phyloP scores from a whole-genome alignment of 768 basidiomycete species.

The Coprinopsis cinerea region DNA sequence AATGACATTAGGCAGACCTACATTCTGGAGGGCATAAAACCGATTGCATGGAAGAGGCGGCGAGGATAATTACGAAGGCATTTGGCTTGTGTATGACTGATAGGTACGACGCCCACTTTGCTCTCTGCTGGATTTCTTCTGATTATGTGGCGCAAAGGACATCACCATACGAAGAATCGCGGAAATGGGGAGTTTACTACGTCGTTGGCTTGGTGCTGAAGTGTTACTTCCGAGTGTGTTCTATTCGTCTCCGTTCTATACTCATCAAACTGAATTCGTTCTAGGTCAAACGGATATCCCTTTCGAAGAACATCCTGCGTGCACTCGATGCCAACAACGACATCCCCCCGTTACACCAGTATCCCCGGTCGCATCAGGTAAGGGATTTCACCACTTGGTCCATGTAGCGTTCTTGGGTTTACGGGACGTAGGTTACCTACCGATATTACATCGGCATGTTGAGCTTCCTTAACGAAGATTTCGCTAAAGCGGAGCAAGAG shows the following conservation, averaged over 20 bases:
- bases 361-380: conserved; percentile 84
- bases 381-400: no score
- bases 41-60: conserved; percentile 81
- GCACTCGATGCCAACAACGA: conserved; percentile 84
- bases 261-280: no score
- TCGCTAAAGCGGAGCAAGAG: conserved; percentile 80
- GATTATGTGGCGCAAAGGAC: conserved; percentile 36
- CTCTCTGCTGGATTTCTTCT: neutral
- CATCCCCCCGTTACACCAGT: conserved; percentile 69
- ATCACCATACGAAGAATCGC: conserved; percentile 64
- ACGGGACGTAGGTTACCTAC: conserved; percentile 83
- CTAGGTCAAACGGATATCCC: conserved; percentile 90
- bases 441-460: conserved; percentile 94
- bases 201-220: conserved; percentile 89
- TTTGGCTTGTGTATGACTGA: conserved; percentile 89
- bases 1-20: conserved; percentile 46
- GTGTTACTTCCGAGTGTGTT: conserved; percentile 75
- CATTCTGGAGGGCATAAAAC: conserved; percentile 50
- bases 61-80: conserved; percentile 80
- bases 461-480: conserved; percentile 90
- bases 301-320: conserved; percentile 88
- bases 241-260: neutral
- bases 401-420: no score
- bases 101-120: conserved; percentile 21
- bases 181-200: conserved; percentile 92